Percentiles rank a stretch among this genome's conserved stretches.
phyloP scores from a whole-genome alignment of 2,329 filamentous ascomycete genomes.

The Aspergillus alliaceus region DNA sequence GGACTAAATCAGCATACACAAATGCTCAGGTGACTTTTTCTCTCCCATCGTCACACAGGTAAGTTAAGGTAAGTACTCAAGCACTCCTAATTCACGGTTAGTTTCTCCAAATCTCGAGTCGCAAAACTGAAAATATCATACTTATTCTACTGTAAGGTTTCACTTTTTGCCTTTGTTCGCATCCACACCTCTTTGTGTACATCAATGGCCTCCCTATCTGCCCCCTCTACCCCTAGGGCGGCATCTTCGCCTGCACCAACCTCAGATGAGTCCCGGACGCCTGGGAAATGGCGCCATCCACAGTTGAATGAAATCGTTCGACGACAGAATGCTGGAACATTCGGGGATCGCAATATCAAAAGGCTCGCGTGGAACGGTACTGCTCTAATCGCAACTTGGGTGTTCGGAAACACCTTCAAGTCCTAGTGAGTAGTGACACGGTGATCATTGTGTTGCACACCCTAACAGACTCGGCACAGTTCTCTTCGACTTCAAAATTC shows the following conservation, averaged over 20 bases:
- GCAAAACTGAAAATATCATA: slow-evolving; percentile 1
- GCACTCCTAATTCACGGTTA: slow-evolving; percentile 17
- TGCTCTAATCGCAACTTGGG: slow-evolving; percentile 53
- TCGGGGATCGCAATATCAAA: slow-evolving; percentile 73
- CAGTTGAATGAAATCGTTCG: slow-evolving; percentile 81
- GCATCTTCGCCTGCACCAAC: slow-evolving; percentile 26
- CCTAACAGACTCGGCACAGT: slow-evolving; percentile 27
- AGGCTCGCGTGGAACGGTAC: slow-evolving; percentile 67
- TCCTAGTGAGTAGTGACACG: slow-evolving; percentile 33
- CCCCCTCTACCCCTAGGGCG: slow-evolving; percentile 45
- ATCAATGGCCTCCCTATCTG: slow-evolving; percentile 36
- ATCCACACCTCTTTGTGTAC: slow-evolving; percentile 3
- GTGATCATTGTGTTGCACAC: background rate
- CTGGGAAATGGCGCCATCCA: slow-evolving; percentile 89
- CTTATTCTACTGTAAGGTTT: background rate
- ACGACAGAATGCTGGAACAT: slow-evolving; percentile 74
- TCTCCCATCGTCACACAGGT: slow-evolving; percentile 5
- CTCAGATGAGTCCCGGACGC: slow-evolving; percentile 38
- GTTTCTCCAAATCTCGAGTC: slow-evolving; percentile 9
- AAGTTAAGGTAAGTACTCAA: slow-evolving; percentile 14
- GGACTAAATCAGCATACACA: background rate
- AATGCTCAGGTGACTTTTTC: slow-evolving; percentile 10
- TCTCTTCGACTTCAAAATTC: slow-evolving; percentile 37
- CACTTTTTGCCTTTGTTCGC: background rate
- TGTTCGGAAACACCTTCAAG: slow-evolving; percentile 41